Evolutionary conservation across 2,329 filamentous ascomycete genomes (phyloP), one percentile per base, ranked within the genome.

Genomic region (Diaporthe citriasiana): DNA sequence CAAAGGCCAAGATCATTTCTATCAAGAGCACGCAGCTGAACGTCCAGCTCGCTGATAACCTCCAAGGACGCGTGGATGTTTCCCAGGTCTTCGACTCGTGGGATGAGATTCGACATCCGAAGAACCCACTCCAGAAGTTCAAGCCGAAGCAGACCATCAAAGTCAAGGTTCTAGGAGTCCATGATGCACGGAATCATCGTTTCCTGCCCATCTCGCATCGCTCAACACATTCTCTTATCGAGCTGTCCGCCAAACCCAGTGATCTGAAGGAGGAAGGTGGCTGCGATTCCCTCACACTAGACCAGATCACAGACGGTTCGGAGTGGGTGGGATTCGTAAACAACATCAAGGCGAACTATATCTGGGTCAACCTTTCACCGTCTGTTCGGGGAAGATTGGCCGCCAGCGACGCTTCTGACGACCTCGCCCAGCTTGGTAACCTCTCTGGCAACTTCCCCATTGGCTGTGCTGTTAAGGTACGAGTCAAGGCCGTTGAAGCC

Each of bases 11-110:
- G 78, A 90, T 99, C 57, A 89, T 90, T n/a, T 94, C 94, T 0
- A 86, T 98, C 80, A 98, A 97, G 83, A 92, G 93, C 65, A 98
- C 96, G 0, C 97, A 99, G 81, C 86, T 98, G 72, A 98, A 98
- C 78, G 95, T 99, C 8, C 91, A 94, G 77, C 88, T 98, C 68
- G 93, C 94, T 56, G 94, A 97, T 80, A 95, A 95, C 77, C 88
- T 97, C 12, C 94, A 97, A 81, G 97, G 96, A n/a, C 94, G 97
- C 25, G 92, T 99, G 74, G 96, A 98, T 80, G 90, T 97, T 8
- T 97, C 97, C 1, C 95, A 98, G 81, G 85, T 95, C 17, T 99
- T 97, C 81, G 94, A 98, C 81, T 88, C 87, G 15, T 98, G 93
- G 93, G 93, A 97, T 60, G 92, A 96, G 56, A 97, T 99, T 79